These are phyloP conservation scores for Phytopythium oedochilum DNA, from an alignment of 352 stramenopile species.

Conservation along the genomic window DNA sequence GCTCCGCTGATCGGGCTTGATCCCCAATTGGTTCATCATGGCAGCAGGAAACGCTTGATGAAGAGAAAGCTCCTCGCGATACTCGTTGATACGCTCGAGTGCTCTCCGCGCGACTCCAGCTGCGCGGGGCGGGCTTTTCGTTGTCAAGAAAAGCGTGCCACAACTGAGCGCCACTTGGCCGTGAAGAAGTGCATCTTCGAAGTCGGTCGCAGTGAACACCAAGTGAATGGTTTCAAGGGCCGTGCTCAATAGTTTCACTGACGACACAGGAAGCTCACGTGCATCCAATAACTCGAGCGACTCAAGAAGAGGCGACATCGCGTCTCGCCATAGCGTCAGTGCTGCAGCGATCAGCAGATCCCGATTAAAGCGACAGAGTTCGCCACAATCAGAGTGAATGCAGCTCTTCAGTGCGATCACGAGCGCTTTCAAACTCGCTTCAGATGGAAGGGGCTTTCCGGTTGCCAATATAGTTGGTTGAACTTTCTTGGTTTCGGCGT, in stretches of 20 bases:
- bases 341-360: constrained; percentile 29
- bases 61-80: constrained; percentile 32
- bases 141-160: constrained; percentile 24
- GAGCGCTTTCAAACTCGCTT: neutral
- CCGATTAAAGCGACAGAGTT: constrained; percentile 17
- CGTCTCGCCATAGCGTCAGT: constrained; percentile 37
- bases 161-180: constrained; percentile 38
- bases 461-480: neutral
- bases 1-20: neutral
- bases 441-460: neutral
- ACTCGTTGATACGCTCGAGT: constrained; percentile 28
- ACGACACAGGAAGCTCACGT: constrained; percentile 9
- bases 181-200: constrained; percentile 52
- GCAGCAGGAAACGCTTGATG: constrained; percentile 29
- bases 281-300: constrained; percentile 26
- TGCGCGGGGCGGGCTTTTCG: constrained; percentile 22
- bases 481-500: neutral
- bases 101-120: constrained; percentile 27
- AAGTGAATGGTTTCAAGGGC: constrained; percentile 39
- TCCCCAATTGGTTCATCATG: neutral
- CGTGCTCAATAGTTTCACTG: constrained; percentile 16
- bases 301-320: constrained; percentile 17
- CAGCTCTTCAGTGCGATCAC: constrained; percentile 20
- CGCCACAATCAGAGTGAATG: constrained; percentile 14
- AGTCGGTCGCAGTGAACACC: constrained; percentile 27